phyloP scores from a whole-genome alignment of 2,329 filamentous ascomycete genomes.

The Periconia macrospinosa region DNA sequence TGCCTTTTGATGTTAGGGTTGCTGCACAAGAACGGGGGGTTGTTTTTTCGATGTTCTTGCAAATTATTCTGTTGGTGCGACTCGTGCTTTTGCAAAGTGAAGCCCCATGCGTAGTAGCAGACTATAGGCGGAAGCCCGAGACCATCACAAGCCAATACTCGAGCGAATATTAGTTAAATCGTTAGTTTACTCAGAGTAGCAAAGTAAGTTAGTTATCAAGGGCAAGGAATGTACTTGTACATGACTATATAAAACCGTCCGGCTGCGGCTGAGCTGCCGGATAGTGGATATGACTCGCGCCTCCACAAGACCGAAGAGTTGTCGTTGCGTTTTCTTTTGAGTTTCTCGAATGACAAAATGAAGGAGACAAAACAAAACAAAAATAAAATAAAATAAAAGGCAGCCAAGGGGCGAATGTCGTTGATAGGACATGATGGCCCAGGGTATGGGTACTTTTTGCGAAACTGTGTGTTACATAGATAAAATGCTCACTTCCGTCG shows the following conservation, averaged over 20 bases:
- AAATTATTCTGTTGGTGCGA: neutral
- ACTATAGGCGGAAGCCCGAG: neutral
- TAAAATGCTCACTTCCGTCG: no score
- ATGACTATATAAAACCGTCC: conserved; percentile 2
- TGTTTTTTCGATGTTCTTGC: neutral
- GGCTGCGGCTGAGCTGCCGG: conserved; percentile 3
- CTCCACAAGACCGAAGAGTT: neutral
- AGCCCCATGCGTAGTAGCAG: neutral
- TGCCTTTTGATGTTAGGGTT: neutral
- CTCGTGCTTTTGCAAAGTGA: neutral
- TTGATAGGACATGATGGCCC: no score
- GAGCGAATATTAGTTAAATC: no score
- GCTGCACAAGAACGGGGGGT: conserved; percentile 8
- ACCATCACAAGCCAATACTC: neutral
- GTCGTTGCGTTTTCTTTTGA: neutral
- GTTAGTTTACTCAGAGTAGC: no score
- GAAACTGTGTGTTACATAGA: no score
- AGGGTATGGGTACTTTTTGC: no score
- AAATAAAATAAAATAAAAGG: no score
- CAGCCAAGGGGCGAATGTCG: no score
- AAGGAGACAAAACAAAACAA: no score
- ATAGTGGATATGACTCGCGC: neutral
- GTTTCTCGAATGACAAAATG: no score
- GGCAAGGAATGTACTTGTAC: neutral
- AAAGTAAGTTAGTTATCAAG: no score